Conservation (phyloP, 148 eudicot genomes). For the Vaccinium darrowii region DNA sequence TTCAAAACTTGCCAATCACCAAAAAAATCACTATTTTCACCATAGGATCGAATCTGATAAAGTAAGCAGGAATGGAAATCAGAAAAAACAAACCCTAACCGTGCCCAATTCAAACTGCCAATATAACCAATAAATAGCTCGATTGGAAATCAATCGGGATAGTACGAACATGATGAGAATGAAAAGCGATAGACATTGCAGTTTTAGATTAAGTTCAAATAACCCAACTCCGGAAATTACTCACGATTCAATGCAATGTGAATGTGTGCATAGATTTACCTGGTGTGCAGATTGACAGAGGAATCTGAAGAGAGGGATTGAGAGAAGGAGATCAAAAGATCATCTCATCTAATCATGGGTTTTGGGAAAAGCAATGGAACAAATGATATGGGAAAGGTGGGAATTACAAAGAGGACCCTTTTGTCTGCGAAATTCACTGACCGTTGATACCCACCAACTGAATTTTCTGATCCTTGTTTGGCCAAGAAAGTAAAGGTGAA, state of each 20-base stretch:
- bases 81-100: constrained; percentile 7
- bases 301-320: constrained; percentile 21
- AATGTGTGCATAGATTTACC: constrained; percentile 17
- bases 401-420: constrained; percentile 29
- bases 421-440: constrained; percentile 24
- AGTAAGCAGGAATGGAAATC: neutral
- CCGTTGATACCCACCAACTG: constrained; percentile 37
- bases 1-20: neutral
- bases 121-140: neutral
- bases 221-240: neutral
- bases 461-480: constrained; percentile 11
- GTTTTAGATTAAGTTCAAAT: neutral
- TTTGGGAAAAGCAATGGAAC: constrained; percentile 15
- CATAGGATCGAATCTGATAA: constrained; percentile 11
- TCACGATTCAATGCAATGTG: constrained; percentile 1
- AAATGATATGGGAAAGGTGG: neutral
- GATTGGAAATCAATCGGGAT: neutral
- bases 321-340: constrained; percentile 10
- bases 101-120: neutral
- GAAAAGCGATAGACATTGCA: neutral
- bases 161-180: neutral
- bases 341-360: constrained; percentile 6
- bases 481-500: neutral
- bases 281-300: constrained; percentile 28
- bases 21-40: constrained; percentile 18